A percentile compares a stretch with the other conserved stretches of the same genome.
phyloP scores from a whole-genome alignment of 495 filamentous ascomycete genomes.

The Talaromyces proteolyticus region DNA sequence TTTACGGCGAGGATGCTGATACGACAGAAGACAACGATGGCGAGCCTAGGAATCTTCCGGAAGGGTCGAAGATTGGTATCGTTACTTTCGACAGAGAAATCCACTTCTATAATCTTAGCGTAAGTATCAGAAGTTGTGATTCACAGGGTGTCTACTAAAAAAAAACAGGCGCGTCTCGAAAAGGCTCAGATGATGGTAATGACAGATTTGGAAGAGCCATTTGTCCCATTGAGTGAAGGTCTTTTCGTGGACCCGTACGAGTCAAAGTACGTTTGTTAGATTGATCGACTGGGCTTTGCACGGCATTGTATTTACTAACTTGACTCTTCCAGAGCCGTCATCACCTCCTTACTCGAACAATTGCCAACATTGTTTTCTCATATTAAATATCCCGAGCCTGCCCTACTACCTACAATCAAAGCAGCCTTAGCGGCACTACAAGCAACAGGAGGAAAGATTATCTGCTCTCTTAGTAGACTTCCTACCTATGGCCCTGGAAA shows the following conservation, averaged over 20 bases:
- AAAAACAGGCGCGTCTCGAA: conserved; percentile 61
- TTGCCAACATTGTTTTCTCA: conserved; percentile 80
- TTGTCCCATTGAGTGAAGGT: conserved; percentile 86
- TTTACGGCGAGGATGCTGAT: conserved; percentile 62
- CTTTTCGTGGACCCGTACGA: conserved; percentile 95
- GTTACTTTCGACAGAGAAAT: conserved; percentile 93
- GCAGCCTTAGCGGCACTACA: conserved; percentile 76
- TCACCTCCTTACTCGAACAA: conserved; percentile 73
- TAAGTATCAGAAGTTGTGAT: conserved; percentile 35
- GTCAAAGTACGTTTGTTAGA: conserved; percentile 55
- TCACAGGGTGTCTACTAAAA: conserved; percentile 17
- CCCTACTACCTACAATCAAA: conserved; percentile 75
- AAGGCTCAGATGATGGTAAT: conserved; percentile 98
- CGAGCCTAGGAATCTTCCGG: conserved; percentile 58
- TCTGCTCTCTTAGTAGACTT: conserved; percentile 77
- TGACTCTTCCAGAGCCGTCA: conserved; percentile 52
- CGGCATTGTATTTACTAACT: not conserved
- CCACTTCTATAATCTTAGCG: conserved; percentile 93
- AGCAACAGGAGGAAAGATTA: conserved; percentile 84
- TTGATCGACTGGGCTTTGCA: not conserved
- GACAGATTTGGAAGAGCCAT: conserved; percentile 96
- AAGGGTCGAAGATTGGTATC: conserved; percentile 85
- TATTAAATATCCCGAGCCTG: conserved; percentile 83
- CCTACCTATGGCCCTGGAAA: conserved; percentile 87
- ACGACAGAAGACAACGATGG: conserved; percentile 47